phyloP scores from a whole-genome alignment of 768 basidiomycete species.

The Amanita rimosa region DNA sequence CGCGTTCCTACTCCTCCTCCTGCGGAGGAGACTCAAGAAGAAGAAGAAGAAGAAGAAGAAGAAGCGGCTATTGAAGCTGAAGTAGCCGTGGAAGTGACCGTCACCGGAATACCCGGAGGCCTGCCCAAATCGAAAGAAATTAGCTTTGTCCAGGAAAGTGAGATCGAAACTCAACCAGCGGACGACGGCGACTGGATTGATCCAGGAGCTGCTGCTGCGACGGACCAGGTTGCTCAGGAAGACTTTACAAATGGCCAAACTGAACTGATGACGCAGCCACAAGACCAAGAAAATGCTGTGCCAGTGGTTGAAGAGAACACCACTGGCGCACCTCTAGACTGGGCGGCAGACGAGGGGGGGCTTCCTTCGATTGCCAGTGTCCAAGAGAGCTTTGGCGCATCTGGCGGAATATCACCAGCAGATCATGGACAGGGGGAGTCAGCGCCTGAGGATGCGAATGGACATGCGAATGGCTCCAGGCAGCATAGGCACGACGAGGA shows the following conservation, averaged over 20 bases:
- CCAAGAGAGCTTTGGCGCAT: slow-evolving; percentile 68
- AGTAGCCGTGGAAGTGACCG: slow-evolving; percentile 17
- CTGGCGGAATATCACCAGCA: slow-evolving; percentile 59
- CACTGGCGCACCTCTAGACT: slow-evolving; percentile 43
- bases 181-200: slow-evolving; percentile 48
- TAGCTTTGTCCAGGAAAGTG: slow-evolving; percentile 77
- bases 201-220: slow-evolving; percentile 14
- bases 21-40: slow-evolving; percentile 19
- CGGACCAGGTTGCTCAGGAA: slow-evolving; percentile 12
- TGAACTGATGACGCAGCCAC: neutral
- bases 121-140: slow-evolving; percentile 42
- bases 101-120: slow-evolving; percentile 29
- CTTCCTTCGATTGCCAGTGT: slow-evolving; percentile 70
- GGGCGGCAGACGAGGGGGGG: slow-evolving; percentile 74
- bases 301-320: neutral
- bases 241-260: slow-evolving; percentile 5
- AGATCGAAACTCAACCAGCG: slow-evolving; percentile 46
- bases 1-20: slow-evolving; percentile 26
- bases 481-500: slow-evolving; percentile 38
- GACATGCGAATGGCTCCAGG: slow-evolving; percentile 17
- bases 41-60: slow-evolving; percentile 15
- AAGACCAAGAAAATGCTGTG: slow-evolving; percentile 5
- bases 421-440: slow-evolving; percentile 18
- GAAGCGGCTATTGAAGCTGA: slow-evolving; percentile 10
- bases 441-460: slow-evolving; percentile 14